Evolutionary conservation across 345 rosid genomes (phyloP).

Genomic region (Hirschfeldia incana): DNA sequence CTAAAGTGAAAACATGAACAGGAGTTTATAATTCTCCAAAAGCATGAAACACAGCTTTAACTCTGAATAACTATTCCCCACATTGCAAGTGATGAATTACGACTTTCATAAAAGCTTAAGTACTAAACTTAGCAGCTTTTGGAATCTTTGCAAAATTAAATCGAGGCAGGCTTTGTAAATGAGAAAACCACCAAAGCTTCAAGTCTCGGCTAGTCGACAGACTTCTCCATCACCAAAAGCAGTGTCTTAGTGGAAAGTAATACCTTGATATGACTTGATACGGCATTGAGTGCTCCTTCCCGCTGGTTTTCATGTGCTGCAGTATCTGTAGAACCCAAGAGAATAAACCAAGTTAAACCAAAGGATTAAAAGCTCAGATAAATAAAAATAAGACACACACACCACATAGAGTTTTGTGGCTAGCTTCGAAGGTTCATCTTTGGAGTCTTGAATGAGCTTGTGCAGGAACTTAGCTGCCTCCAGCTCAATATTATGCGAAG

Average conservation of each 20-base stretch:
- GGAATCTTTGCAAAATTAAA: not conserved
- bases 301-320: constrained; percentile 97
- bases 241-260: not conserved
- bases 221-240: not conserved
- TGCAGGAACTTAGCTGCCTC: constrained; percentile 99
- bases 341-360: constrained; percentile 26
- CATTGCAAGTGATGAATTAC: not conserved
- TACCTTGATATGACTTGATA: constrained; percentile 99
- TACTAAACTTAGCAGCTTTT: constrained; percentile 4
- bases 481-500: constrained; percentile 86
- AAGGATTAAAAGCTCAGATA: not conserved
- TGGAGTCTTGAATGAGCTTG: constrained; percentile 95
- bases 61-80: not conserved
- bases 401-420: constrained; percentile 97
- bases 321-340: constrained; percentile 58
- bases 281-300: constrained; percentile 99
- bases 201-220: not conserved
- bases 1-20: constrained; percentile 6
- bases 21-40: not conserved
- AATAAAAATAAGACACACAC: constrained; percentile 5
- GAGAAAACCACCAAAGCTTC: not conserved
- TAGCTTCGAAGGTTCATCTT: constrained; percentile 89
- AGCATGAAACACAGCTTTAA: not conserved
- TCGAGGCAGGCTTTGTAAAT: constrained; percentile 7
- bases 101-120: not conserved